These are phyloP conservation scores for Vanilla planifolia DNA, from an alignment of 106 monocot genomes.

Conservation along the genomic window DNA sequence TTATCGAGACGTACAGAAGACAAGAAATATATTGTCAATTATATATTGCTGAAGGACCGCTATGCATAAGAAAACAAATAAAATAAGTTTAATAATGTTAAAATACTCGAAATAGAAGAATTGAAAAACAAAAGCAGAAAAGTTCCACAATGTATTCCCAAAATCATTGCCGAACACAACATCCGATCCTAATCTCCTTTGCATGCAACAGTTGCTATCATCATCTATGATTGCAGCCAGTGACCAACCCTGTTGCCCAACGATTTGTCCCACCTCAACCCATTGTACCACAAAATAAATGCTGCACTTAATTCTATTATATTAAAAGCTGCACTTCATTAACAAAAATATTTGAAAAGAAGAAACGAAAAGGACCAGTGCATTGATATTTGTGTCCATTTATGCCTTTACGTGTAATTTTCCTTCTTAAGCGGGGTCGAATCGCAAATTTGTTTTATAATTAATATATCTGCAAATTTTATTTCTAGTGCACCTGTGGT, in stretches of 20 bases:
- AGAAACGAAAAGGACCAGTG: not conserved
- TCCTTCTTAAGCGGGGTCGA: not conserved
- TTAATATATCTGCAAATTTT: not conserved
- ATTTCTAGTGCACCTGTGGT: not conserved
- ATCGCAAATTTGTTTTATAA: not conserved
- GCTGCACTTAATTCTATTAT: not conserved
- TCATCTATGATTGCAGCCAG: constrained; percentile 11
- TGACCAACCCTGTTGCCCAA: constrained; percentile 6
- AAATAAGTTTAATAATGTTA: too few relatives aligned
- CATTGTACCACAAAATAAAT: not conserved
- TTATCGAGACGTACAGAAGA: too few relatives aligned
- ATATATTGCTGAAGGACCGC: too few relatives aligned
- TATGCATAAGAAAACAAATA: too few relatives aligned
- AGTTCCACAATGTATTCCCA: too few relatives aligned
- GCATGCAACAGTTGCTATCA: constrained; percentile 12
- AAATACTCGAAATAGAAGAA: too few relatives aligned
- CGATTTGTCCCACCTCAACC: constrained; percentile 2
- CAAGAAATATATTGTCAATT: too few relatives aligned
- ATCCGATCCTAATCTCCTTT: too few relatives aligned
- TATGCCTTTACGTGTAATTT: not conserved
- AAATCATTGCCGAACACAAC: too few relatives aligned
- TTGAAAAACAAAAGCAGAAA: too few relatives aligned
- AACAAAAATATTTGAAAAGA: not conserved
- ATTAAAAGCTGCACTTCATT: not conserved
- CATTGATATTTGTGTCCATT: constrained; percentile 1